Conservation (phyloP, 2,329 filamentous ascomycete genomes). For the Cordyceps farinosa region DNA sequence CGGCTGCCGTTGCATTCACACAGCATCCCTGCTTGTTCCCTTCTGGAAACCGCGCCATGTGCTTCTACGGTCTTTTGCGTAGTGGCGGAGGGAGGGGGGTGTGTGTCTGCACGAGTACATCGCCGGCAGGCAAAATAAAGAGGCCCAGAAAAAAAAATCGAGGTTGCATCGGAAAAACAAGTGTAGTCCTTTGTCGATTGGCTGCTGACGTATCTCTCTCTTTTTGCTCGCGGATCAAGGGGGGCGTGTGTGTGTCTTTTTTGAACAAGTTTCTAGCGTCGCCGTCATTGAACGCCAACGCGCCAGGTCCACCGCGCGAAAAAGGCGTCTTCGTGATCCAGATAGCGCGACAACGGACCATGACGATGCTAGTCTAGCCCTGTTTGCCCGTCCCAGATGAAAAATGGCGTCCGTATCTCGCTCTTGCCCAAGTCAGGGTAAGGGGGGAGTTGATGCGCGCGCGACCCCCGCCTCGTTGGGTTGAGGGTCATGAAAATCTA, state of each 20-base stretch:
- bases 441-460: neutral
- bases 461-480: too few species aligned
- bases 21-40: neutral
- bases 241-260: neutral
- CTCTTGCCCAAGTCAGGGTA: neutral
- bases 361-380: neutral
- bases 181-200: neutral
- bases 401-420: neutral
- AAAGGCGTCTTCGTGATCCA: neutral
- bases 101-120: too few species aligned
- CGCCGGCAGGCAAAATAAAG: neutral
- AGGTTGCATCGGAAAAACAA: neutral
- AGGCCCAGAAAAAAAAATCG: neutral
- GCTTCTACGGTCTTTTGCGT: neutral
- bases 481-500: neutral
- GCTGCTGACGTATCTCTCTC: neutral
- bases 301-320: neutral
- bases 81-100: neutral
- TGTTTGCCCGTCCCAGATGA: neutral
- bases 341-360: neutral
- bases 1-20: neutral
- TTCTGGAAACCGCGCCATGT: neutral
- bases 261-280: neutral
- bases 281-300: neutral
- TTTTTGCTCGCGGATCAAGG: neutral